Conservation (phyloP, 169 alveolate species). For the Plasmodium knowlesi region DNA sequence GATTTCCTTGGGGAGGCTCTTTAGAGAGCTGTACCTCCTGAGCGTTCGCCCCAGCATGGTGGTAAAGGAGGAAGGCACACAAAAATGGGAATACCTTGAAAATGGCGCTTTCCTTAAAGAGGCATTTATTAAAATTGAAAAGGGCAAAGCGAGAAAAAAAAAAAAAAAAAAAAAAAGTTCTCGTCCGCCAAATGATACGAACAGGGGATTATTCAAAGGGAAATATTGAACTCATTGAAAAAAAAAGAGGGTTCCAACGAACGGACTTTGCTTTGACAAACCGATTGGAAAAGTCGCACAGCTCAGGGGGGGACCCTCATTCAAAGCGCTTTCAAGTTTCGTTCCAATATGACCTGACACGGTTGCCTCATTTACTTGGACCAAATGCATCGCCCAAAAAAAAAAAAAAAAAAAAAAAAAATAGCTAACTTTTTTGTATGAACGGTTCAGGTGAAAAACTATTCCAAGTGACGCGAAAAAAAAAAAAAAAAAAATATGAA, state of each 20-base stretch:
- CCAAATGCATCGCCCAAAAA: neutral
- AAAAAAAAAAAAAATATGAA: too few relatives aligned
- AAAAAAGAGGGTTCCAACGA: neutral
- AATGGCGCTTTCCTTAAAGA: neutral
- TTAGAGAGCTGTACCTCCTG: conserved; percentile 1
- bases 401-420: too few relatives aligned
- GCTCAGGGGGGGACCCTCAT: neutral
- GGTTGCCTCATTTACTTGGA: neutral
- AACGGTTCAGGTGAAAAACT: too few relatives aligned
- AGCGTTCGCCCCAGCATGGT: conserved; percentile 5
- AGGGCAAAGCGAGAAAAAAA: neutral
- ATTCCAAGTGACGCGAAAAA: too few relatives aligned
- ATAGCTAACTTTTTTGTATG: too few relatives aligned
- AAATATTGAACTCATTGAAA: too few relatives aligned
- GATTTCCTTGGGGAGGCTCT: conserved; percentile 18
- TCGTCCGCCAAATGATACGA: neutral
- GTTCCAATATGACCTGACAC: neutral
- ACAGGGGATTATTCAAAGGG: neutral
- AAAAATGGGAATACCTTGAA: neutral
- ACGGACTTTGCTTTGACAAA: neutral
- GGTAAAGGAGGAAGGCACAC: neutral
- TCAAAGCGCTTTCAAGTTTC: neutral
- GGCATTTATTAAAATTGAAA: too few relatives aligned
- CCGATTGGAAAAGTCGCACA: neutral
- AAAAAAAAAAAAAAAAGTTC: too few relatives aligned